Percentiles rank a stretch among this genome's conserved stretches.
Conservation (phyloP, 1,284 basidiomycete species). For the Tranzscheliella williamsii region DNA sequence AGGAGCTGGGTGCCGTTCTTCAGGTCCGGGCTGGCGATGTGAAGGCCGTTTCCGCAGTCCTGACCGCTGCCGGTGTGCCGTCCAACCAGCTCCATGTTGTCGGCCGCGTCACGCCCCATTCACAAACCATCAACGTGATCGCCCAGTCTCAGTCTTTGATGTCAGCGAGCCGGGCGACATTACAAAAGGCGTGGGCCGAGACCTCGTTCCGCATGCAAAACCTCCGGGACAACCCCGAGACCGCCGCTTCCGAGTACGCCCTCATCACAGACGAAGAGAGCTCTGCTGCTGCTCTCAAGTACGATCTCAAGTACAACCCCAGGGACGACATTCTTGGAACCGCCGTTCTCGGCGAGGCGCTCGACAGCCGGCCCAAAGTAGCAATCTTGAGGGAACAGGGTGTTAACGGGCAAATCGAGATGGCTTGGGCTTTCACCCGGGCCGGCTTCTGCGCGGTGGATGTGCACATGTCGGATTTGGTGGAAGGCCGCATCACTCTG, state of each 20-base stretch:
- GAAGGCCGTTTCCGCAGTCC: slow-evolving; percentile 68
- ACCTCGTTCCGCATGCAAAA: slow-evolving; percentile 90
- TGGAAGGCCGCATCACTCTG: slow-evolving; percentile 72
- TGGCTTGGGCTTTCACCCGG: slow-evolving; percentile 93
- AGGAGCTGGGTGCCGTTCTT: slow-evolving; percentile 90
- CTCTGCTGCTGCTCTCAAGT: slow-evolving; percentile 62
- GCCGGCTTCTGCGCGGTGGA: slow-evolving; percentile 94
- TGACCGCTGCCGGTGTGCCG: slow-evolving; percentile 75
- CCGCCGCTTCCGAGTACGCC: slow-evolving; percentile 80
- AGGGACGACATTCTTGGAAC: slow-evolving; percentile 42
- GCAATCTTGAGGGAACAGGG: slow-evolving; percentile 97
- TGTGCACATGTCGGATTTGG: slow-evolving; percentile 97
- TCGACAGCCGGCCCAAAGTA: slow-evolving; percentile 75
- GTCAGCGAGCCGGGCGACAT: slow-evolving; percentile 66
- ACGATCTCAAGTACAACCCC: slow-evolving; percentile 54
- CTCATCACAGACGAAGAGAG: slow-evolving; percentile 67
- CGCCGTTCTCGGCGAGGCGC: slow-evolving; percentile 8
- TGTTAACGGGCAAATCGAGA: slow-evolving; percentile 96
- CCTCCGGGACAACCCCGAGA: slow-evolving; percentile 79
- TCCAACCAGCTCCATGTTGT: slow-evolving; percentile 73
- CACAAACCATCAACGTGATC: slow-evolving; percentile 68
- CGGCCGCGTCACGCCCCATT: slow-evolving; percentile 66
- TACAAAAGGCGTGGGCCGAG: slow-evolving; percentile 89
- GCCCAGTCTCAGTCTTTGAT: slow-evolving; percentile 29
- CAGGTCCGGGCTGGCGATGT: slow-evolving; percentile 76